Evolutionary conservation across 2,329 filamentous ascomycete species (phyloP), one percentile per base, ranked within the genome.

Genomic region (Hypoxylon sp.): DNA sequence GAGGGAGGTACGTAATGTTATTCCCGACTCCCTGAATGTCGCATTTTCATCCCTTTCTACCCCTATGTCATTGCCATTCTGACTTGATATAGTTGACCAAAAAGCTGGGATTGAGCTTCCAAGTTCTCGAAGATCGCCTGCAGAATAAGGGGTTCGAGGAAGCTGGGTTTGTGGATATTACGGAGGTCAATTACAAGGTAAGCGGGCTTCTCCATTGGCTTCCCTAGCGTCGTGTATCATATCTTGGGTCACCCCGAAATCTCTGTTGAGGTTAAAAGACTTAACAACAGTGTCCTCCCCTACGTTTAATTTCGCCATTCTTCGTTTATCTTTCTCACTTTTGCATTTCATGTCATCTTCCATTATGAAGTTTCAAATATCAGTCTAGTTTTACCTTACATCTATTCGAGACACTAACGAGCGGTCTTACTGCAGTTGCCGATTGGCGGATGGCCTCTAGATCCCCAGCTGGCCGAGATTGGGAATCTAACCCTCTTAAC

Each of bases 141-240:
- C 85, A 86, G 65, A 79, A 76, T 3, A 87, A 83, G 81, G 75
- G 69, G 2, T 86, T 89, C 78, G 80, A 83, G 73, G 83, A 86
- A 35, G 83, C 86, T 1, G 88, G 88, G 0, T 90, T 88, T 63
- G 82, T 86, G 2, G 86, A 90, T 60, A 82, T 90, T 15, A 62
- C 42, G 8, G 79, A 85, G 48, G 84, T 87, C 29, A 74, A 85
- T 11, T 82, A 81, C 70, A 88, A 87, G 75, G 80, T 89, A 24
- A 55, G 72, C 53, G 29, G 11, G 8, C 7, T 53, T 32, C 15
- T 46, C 21, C 35, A 10, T 29, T 7, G 8, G 27, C 5, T 44
- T 32, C n/a, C n/a, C n/a, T n/a, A n/a, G n/a, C n/a, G n/a, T n/a
- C n/a, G n/a, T n/a, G n/a, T n/a, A n/a, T 52, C n/a, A 21, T 8